Conservation (phyloP, 352 stramenopile genomes). For the Elongisporangium anandrum region DNA sequence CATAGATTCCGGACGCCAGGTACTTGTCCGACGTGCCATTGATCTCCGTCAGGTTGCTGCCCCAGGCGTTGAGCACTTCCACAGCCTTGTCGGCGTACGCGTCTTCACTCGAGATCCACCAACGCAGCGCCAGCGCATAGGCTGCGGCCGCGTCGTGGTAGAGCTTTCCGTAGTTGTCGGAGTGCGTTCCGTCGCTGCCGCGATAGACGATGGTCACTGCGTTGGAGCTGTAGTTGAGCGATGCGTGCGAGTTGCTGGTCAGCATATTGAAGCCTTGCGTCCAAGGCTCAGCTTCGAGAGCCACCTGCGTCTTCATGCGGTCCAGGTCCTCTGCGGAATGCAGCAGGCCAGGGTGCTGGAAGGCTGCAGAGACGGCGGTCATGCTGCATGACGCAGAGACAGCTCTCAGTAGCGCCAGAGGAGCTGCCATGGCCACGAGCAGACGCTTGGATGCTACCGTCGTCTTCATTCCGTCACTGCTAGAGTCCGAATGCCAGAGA, state of each 20-base stretch:
- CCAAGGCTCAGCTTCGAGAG: slow-evolving; percentile 11
- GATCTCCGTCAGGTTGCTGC: slow-evolving; percentile 6
- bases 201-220: slow-evolving; percentile 8
- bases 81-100: slow-evolving; percentile 8
- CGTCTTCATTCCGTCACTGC: too few species aligned
- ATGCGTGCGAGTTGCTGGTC: slow-evolving; percentile 12
- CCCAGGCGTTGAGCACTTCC: slow-evolving; percentile 13
- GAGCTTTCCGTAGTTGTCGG: slow-evolving; percentile 12
- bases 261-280: slow-evolving; percentile 13
- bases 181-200: slow-evolving; percentile 6
- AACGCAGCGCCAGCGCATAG: slow-evolving; percentile 13
- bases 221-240: slow-evolving; percentile 5
- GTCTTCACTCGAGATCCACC: slow-evolving; percentile 10
- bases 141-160: slow-evolving; percentile 13
- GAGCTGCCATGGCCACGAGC: too few species aligned
- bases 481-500: too few species aligned
- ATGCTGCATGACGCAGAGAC: slow-evolving; percentile 5
- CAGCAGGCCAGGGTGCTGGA: slow-evolving; percentile 13
- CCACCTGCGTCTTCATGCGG: slow-evolving; percentile 11
- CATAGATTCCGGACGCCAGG: slow-evolving; percentile 16
- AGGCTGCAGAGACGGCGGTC: slow-evolving; percentile 1
- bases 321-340: slow-evolving; percentile 12
- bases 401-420: too few species aligned
- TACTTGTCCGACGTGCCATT: slow-evolving; percentile 12
- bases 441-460: too few species aligned